Evolutionary conservation across 768 basidiomycete genomes (phyloP), one percentile per base, ranked within the genome.

Genomic region (Macrolepiota fuliginosa): DNA sequence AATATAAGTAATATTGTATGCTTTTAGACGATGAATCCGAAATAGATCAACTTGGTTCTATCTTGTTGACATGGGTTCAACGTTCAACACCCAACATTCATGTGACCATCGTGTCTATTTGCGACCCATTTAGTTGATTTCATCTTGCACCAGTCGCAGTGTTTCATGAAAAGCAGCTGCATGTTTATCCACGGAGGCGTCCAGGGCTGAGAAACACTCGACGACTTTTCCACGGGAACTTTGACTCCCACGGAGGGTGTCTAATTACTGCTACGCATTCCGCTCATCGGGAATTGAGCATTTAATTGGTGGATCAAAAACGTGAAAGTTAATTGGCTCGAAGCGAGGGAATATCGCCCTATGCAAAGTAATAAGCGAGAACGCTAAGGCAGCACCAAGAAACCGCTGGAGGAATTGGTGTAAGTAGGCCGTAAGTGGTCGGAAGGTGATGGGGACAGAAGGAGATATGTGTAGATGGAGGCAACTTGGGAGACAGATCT

Each of bases 1-100:
- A 40, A 75, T 85, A 65, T 93, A 56, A 79, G 65, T 32, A 3
- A 32, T 3, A 32, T 32, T 7, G 7, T 46, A 54, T 58, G 50
- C n/a, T 35, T 22, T 61, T 55, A 36, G 37, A 29, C 24, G 12
- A 19, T 12, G 49, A 19, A 12, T 52, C 36, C 49, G 24, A 54
- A 42, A 40, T 60, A 29, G 36, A 51, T 15, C 12, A 32, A 32
- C 29, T 32, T 7, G 29, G 29, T 32, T 32, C 29, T 22, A 11
- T 24, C 24, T 49, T 47, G 42, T 51, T 37, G 17, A 27, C 27
- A 24, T 25, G 7, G 39, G 19, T 32, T 5, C 10, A 11, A 6
- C 29, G 29, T 7, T 7, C 29, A 32, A 32, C 29, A 7, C 7
- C 7, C 29, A 7, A 32, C 29, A 7, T 32, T 17, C 57, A 46